Evolutionary conservation across 2,329 filamentous ascomycete genomes (phyloP).

Genomic region (Zymoseptoria ardabiliae): DNA sequence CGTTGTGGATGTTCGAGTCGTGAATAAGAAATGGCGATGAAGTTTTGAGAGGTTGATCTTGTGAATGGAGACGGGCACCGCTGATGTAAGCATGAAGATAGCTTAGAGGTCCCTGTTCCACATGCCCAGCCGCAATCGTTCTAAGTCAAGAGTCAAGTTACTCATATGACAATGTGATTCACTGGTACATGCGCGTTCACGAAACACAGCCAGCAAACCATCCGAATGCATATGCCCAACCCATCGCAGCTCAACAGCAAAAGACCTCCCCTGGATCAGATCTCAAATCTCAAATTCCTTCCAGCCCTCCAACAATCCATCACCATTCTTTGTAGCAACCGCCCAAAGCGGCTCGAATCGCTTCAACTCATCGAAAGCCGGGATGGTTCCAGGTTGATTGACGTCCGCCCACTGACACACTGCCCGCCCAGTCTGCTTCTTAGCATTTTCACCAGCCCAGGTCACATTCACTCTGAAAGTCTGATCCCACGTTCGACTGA

Average conservation of each 20-base stretch:
- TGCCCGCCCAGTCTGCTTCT: constrained; percentile 54
- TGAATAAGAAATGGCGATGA: background rate
- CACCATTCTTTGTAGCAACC: constrained; percentile 63
- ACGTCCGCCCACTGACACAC: constrained; percentile 84
- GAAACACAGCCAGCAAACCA: background rate
- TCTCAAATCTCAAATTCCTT: constrained; percentile 50
- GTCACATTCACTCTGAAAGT: constrained; percentile 69
- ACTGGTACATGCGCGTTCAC: background rate
- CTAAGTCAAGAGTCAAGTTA: background rate
- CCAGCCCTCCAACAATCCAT: constrained; percentile 75
- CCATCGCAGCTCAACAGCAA: background rate
- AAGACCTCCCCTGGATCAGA: background rate
- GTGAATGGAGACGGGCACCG: no score
- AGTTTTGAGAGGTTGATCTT: background rate
- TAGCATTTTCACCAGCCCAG: constrained; percentile 44
- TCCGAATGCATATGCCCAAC: background rate
- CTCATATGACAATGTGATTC: background rate
- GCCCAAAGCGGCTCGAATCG: constrained; percentile 75
- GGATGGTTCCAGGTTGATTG: constrained; percentile 64
- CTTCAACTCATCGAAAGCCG: constrained; percentile 72
- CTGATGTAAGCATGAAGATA: background rate
- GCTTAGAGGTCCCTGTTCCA: background rate
- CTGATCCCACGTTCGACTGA: constrained; percentile 72
- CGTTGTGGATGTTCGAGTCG: background rate
- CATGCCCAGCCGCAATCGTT: background rate